Evolutionary conservation across 768 basidiomycete genomes (phyloP), one percentile per base, ranked within the genome.

Genomic region (Tylopilus subfusipes): DNA sequence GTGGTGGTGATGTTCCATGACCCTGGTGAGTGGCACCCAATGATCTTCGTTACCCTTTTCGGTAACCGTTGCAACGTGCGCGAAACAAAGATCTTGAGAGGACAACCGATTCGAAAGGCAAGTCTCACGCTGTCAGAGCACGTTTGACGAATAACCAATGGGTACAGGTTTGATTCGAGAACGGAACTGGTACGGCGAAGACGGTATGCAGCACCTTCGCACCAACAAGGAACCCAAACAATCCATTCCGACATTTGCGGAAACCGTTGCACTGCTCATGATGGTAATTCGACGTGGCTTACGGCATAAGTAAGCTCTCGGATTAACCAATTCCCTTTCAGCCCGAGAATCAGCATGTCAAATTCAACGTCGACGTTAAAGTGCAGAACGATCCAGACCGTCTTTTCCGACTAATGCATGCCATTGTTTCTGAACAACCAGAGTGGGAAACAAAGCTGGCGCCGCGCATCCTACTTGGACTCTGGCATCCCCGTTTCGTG

Each of bases 1-100:
- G 82, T 90, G 38, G 87, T 98, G 31, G 72, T 98, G 45, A 92
- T 98, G 90, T 98, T 96, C 75, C 96, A 99, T 72, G 96, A 98
- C 71, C 90, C 93, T 16, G 82, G 85, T 88, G 61, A 61, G 77
- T 61, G n/a, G 34, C 33, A 25, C 0, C 22, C 51, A 22, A 52
- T 45, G 64, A 66, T 59, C 48, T 63, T 56, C 53, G 31, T 56
- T 61, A 50, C 61, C 57, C 38, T 45, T 61, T 63, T 65, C 24
- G 55, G 63, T 62, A 66, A 59, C 58, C 18, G 9, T 50, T 43
- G 53, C 54, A 66, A 68, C 58, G 62, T 59, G 65, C 63, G 60
- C 54, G 33, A 48, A 48, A 53, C 55, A 13, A 66, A 83, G 86
- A 80, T 24, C 74, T 96, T 50, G 79, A 81, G 55, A 78, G 95